Evolutionary conservation across 495 filamentous ascomycete genomes (phyloP), one percentile per base, ranked within the genome.

Genomic region (Chaetomium fimeti): DNA sequence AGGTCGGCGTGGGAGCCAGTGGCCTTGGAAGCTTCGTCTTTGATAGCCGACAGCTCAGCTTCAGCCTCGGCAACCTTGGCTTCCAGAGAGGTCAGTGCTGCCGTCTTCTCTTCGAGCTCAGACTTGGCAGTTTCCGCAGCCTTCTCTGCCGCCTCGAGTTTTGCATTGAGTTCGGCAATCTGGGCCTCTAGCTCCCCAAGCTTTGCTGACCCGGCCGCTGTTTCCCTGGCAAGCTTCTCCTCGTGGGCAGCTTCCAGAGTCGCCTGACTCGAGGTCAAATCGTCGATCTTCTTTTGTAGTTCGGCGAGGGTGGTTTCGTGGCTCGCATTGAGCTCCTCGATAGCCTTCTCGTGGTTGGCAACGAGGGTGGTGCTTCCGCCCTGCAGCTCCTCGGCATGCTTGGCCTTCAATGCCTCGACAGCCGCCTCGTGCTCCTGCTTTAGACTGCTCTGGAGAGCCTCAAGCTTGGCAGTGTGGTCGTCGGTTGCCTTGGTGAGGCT

Each of bases 261-360:
- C 6, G 47, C 54, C 25, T 71, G 72, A 8, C 74, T 71, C 0
- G 70, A 70, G 8, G 71, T 76, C 55, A 85, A 56, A 20, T 79
- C 76, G 54, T 77, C 72, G 9, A 82, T 66, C 69, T 77, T 75
- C 66, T 73, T 75, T 67, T 84, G 77, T 27, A 83, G 62, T 7
- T 76, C 75, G n/a, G 71, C 70, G 29, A 78, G 43, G 2, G 66
- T 60, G 43, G 61, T 59, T 58, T 80, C 79, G 55, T 83, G 76
- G 36, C 71, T 72, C 22, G 74, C 64, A 61, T 79, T 78, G 29
- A 83, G 72, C 6, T 79, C 74, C 25, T 75, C 66, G 8, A 80
- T 69, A 8, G 67, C 72, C 55, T 76, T 73, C 53, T 77, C 72
- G 43, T 82, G 72, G 16, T 72, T 69, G 20, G 68, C 64, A 20